These are phyloP conservation scores for Artemisia tridentata DNA, from an alignment of 129 eudicot genomes.

Conservation along the genomic window DNA sequence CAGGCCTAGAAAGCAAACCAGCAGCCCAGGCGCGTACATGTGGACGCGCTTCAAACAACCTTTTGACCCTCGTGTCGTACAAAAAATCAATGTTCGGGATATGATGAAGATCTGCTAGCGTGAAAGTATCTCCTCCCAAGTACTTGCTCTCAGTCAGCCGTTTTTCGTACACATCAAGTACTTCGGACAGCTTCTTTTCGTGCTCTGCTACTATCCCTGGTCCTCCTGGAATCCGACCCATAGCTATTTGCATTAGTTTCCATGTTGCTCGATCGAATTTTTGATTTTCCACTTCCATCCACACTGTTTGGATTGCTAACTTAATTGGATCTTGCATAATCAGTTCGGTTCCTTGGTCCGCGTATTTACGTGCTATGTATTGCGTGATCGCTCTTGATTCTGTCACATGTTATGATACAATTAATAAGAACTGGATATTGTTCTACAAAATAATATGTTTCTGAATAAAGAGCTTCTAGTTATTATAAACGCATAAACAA, in stretches of 20 bases:
- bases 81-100: slow-evolving; percentile 32
- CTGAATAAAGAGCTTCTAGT: too few species aligned
- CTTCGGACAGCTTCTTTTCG: slow-evolving; percentile 36
- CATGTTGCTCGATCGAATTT: slow-evolving; percentile 29
- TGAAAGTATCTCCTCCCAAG: slow-evolving; percentile 49
- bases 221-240: slow-evolving; percentile 20
- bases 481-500: too few species aligned
- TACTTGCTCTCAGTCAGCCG: slow-evolving; percentile 42
- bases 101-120: slow-evolving; percentile 55
- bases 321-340: slow-evolving; percentile 37
- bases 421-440: neutral
- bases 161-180: slow-evolving; percentile 51
- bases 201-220: slow-evolving; percentile 24
- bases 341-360: slow-evolving; percentile 41
- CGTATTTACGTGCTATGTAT: slow-evolving; percentile 46
- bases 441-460: too few species aligned
- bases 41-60: slow-evolving; percentile 45
- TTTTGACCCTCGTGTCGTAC: slow-evolving; percentile 36
- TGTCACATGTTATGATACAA: neutral
- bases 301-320: slow-evolving; percentile 30
- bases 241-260: slow-evolving; percentile 26
- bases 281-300: slow-evolving; percentile 36
- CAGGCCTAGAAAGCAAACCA: slow-evolving; percentile 51
- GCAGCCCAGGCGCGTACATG: slow-evolving; percentile 52
- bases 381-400: slow-evolving; percentile 53